Conservation (phyloP, 139 green algal species). For the Chlorella sp. region DNA sequence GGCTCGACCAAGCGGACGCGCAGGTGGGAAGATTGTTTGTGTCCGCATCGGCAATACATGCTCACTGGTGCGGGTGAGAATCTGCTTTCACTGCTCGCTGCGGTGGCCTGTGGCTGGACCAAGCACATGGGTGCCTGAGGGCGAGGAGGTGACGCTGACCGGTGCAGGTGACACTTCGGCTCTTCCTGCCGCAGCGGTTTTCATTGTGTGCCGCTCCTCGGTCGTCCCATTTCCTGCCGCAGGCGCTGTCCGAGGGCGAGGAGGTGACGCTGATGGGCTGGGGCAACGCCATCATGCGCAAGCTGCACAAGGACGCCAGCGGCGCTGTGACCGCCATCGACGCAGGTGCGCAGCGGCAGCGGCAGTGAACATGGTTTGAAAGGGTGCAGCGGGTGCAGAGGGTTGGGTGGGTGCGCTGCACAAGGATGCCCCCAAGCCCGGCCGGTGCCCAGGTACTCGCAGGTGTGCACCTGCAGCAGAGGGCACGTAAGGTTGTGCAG, state of each 20-base stretch:
- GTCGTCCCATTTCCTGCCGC: neutral
- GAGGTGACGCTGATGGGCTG: conserved; percentile 99
- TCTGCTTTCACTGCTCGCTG: too few species aligned
- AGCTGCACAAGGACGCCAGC: conserved; percentile 13
- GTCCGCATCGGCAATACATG: too few species aligned
- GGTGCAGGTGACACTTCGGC: conserved; percentile 90
- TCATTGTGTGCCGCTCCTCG: neutral
- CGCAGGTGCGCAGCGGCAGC: neutral
- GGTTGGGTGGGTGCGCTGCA: too few species aligned
- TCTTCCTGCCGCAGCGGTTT: neutral
- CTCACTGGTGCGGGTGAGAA: too few species aligned
- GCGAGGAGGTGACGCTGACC: conserved; percentile 96
- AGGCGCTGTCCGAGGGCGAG: conserved; percentile 79
- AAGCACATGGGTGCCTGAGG: neutral
- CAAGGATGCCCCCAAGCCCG: too few species aligned
- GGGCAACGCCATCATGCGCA: conserved; percentile 92
- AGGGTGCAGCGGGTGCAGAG: too few species aligned
- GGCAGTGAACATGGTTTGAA: too few species aligned
- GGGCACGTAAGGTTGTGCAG: too few species aligned
- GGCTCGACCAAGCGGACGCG: conserved; percentile 92
- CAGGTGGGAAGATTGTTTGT: too few species aligned
- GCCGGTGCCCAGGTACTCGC: too few species aligned
- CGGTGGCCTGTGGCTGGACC: neutral
- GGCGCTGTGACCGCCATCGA: conserved; percentile 34
- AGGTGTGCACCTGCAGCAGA: too few species aligned